Conservation (phyloP, 441 rosid genomes). For the Adansonia rubrostipa region DNA sequence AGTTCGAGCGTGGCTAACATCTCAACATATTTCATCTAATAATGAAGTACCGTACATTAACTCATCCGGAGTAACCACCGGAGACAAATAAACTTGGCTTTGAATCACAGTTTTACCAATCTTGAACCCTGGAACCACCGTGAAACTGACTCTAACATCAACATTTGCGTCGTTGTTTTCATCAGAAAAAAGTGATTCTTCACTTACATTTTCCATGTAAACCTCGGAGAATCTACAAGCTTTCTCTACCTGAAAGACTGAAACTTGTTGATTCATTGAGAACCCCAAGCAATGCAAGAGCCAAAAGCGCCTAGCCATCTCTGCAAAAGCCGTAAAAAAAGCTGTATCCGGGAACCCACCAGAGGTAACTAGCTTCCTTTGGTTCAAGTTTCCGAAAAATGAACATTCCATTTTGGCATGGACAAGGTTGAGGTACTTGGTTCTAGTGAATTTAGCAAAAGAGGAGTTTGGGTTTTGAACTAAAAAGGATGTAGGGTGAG, state of each 20-base stretch:
- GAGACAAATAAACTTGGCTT: constrained; percentile 59
- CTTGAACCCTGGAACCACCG: constrained; percentile 75
- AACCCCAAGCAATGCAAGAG: constrained; percentile 61
- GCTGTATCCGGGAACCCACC: constrained; percentile 61
- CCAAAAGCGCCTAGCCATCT: constrained; percentile 67
- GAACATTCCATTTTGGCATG: constrained; percentile 84
- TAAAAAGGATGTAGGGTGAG: constrained; percentile 38
- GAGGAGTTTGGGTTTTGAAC: constrained; percentile 45
- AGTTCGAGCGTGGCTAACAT: not conserved
- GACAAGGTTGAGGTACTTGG: constrained; percentile 54
- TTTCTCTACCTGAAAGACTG: constrained; percentile 52
- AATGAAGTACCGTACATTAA: constrained; percentile 18
- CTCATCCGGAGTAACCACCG: constrained; percentile 45
- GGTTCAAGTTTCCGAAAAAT: constrained; percentile 62
- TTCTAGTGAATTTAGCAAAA: constrained; percentile 43
- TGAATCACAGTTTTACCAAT: constrained; percentile 52
- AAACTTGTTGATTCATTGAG: constrained; percentile 45
- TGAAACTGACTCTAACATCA: constrained; percentile 55
- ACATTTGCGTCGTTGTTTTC: constrained; percentile 32
- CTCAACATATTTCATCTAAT: constrained; percentile 12
- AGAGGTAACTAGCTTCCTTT: constrained; percentile 55
- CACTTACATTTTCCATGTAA: constrained; percentile 63
- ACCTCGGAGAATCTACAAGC: constrained; percentile 66
- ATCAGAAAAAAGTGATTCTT: constrained; percentile 45
- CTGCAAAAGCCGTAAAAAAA: constrained; percentile 53